Evolutionary conservation across 192 early-diverging fungal species (phyloP).

Genomic region (Phlyctochytrium planicorne): DNA sequence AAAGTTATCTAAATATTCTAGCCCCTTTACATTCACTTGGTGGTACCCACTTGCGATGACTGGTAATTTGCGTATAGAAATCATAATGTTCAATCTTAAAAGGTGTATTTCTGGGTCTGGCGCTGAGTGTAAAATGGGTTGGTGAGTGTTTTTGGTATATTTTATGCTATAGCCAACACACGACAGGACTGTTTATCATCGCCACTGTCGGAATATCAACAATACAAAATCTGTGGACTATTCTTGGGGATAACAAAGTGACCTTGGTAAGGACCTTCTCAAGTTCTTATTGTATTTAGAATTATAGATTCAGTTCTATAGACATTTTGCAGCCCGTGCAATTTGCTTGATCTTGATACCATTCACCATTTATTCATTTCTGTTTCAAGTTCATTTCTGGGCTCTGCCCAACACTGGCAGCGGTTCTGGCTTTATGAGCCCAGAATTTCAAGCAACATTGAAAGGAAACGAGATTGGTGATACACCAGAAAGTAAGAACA

Average conservation of each 20-base stretch:
- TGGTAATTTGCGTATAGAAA: constrained; percentile 7
- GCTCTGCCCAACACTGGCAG: constrained; percentile 38
- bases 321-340: constrained; percentile 50
- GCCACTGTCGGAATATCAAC: constrained; percentile 51
- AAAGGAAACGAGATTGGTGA: constrained; percentile 37
- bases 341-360: constrained; percentile 51
- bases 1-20: constrained; percentile 5
- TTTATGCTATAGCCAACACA: too few species aligned
- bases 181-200: constrained; percentile 50
- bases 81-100: neutral
- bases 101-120: constrained; percentile 46
- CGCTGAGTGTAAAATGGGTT: constrained; percentile 55
- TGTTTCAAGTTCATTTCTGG: constrained; percentile 51
- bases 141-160: constrained; percentile 28
- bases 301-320: constrained; percentile 19
- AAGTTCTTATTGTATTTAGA: constrained; percentile 6
- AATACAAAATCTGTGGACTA: constrained; percentile 46
- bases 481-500: constrained; percentile 26
- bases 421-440: constrained; percentile 50
- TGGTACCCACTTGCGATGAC: constrained; percentile 47
- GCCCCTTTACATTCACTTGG: constrained; percentile 50
- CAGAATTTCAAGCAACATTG: constrained; percentile 56
- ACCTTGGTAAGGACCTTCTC: constrained; percentile 22
- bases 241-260: constrained; percentile 42
- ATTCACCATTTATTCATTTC: constrained; percentile 40